Percentiles rank a stretch among this genome's conserved stretches.
Evolutionary conservation across 148 eudicot species (phyloP).

Genomic region (Camellia japonica): DNA sequence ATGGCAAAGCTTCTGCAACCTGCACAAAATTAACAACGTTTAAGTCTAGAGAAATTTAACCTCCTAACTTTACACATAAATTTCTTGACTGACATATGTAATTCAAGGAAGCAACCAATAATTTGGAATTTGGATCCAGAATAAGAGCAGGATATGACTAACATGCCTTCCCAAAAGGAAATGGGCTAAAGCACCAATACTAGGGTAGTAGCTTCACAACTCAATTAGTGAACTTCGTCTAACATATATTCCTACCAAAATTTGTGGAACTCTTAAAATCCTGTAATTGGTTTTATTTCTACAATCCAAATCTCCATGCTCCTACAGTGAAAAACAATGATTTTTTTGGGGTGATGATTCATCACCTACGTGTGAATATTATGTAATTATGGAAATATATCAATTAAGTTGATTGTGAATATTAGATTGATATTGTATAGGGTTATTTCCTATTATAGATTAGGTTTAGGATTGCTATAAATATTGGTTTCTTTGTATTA

Average conservation of each 20-base stretch:
- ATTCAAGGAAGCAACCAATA: background rate
- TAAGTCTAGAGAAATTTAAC: background rate
- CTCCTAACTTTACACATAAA: background rate
- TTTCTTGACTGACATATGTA: background rate
- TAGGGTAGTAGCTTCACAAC: conserved; percentile 1
- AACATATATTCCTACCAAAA: background rate
- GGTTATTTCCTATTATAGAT: too few species aligned
- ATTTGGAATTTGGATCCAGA: background rate
- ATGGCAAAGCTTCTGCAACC: conserved; percentile 88
- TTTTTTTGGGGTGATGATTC: too few species aligned
- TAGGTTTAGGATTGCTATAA: too few species aligned
- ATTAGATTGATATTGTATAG: too few species aligned
- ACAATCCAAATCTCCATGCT: background rate
- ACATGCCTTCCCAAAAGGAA: background rate
- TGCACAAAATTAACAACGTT: conserved; percentile 23
- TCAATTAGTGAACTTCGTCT: background rate
- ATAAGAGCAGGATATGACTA: background rate
- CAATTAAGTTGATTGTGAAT: too few species aligned
- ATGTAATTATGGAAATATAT: too few species aligned
- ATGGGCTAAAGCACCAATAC: background rate
- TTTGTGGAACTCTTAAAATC: background rate
- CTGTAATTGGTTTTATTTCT: background rate
- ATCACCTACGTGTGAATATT: too few species aligned
- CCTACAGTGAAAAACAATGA: background rate
- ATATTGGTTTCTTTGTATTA: too few species aligned